Evolutionary conservation across 768 basidiomycete genomes (phyloP), one percentile per base, ranked within the genome.

Genomic region (Heimioporus sp.): DNA sequence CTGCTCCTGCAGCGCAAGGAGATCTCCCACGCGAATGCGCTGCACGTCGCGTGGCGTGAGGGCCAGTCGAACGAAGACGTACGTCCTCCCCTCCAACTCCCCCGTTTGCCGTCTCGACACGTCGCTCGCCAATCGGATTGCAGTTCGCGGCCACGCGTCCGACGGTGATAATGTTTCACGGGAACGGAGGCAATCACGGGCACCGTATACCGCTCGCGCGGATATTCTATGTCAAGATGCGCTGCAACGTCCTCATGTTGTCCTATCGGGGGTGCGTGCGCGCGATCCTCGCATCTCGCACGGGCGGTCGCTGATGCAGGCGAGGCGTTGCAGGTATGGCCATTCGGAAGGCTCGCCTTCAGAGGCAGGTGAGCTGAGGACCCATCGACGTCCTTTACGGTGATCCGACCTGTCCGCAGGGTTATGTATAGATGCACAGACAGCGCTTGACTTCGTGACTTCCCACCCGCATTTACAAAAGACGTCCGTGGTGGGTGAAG

Each of bases 241-340:
- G 90, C 15, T 97, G 93, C 68, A 98, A 98, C 64, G 92, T 97
- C 4, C 73, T 98, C 37, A 92, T 98, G 87, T 72, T 96, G 53
- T 93, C 90, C 43, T 99, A 99, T 65, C 75, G 96, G 63, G 94
- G 94, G 89, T 91, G 61, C 52, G 84, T 69, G 34, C 37, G 1
- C 30, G 19, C 6, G 16, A 7, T 35, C n/a, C n/a, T n/a, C n/a
- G n/a, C n/a, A n/a, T n/a, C n/a, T n/a, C n/a, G n/a, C n/a, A n/a
- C n/a, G n/a, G n/a, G n/a, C n/a, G n/a, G n/a, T n/a, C n/a, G n/a
- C n/a, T n/a, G n/a, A n/a, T n/a, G n/a, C n/a, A n/a, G n/a, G n/a
- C n/a, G n/a, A n/a, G n/a, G n/a, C n/a, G n/a, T n/a, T n/a, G n/a
- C n/a, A n/a, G 93, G 13, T 98, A 98, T 63, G 96, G 95, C 3